Base-by-base conservation (phyloP, 257 asterid genomes). In the Rauvolfia tetraphylla region DNA sequence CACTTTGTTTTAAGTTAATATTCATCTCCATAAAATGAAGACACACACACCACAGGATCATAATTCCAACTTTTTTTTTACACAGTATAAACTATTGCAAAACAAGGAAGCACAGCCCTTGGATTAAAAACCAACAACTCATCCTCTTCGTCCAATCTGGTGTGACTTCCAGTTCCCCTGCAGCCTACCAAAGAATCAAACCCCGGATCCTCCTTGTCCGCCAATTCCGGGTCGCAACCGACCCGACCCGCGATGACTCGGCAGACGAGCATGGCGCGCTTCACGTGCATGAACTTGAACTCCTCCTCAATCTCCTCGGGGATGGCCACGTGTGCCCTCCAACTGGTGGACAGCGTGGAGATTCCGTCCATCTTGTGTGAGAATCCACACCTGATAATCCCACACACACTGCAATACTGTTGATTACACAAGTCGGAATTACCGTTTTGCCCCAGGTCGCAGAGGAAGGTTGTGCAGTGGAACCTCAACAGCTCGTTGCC, bases 31-130 rank as follows among this genome's bases (percentile, higher is more conserved):
- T 25, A 22, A 46, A 69, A 75, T 3, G 46, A 65, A 34, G 70
- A 18, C 80, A 75, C 77, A 46, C 65, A 12, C 74, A 41, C 13
- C 76, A 79, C 12, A 13, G 68, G 77, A 74, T 62, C 70, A 34
- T 20, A 75, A 78, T 22, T 48, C n/a, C 25, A 38, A 13, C 22
- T 49, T 41, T 33, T 4, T 29, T 14, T 36, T 80, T 85, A 88
- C 72, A 87, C 86, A 14, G 87, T 88, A 77, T 92, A 93, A 76
- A 92, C 88, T n/a, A 93, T 89, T 18, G 88, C 92, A 81, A 93
- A 93, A 83, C 98, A 93, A 54, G 98, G 98, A 82, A 93, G 97
- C 29, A 93, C 95, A 31, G 98, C 98, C 90, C 88, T 84, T 0
- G 97, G 90, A 88, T 86, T 90, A 74, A 86, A 87, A 6, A 93